A percentile compares a stretch with the other conserved stretches of the same genome.
These are phyloP conservation scores for Ganoderma boninense DNA, from an alignment of 1,284 basidiomycete genomes.

Conservation along the genomic window DNA sequence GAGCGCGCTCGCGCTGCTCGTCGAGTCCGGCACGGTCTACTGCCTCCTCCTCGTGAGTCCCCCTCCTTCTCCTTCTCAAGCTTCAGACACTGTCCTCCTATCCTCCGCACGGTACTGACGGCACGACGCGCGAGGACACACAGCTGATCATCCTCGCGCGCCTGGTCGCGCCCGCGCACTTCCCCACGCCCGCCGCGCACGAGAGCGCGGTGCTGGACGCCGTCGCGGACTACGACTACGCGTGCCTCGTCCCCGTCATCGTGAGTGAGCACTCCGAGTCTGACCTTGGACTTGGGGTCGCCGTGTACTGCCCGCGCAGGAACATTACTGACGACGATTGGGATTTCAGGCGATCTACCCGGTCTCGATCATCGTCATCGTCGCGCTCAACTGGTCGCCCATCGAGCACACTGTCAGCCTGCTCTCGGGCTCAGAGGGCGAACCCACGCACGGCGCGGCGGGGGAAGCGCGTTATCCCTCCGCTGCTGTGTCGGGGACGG, in stretches of 20 bases:
- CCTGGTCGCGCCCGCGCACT: neutral
- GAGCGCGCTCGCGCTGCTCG: neutral
- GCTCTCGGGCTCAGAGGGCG: neutral
- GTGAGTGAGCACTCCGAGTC: neutral
- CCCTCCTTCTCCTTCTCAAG: too few relatives aligned
- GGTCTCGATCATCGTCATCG: constrained; percentile 11
- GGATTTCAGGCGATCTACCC: constrained; percentile 8
- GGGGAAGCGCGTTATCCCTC: too few relatives aligned
- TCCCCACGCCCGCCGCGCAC: neutral
- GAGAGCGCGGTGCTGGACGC: neutral
- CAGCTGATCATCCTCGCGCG: neutral
- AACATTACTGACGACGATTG: neutral
- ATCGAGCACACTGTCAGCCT: neutral
- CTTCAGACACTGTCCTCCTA: neutral
- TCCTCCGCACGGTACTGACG: too few relatives aligned
- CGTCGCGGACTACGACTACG: neutral
- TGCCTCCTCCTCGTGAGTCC: neutral
- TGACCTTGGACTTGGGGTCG: neutral
- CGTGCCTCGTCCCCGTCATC: neutral
- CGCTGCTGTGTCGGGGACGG: too few relatives aligned
- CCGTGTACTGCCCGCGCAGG: too few relatives aligned
- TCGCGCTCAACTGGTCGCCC: constrained; percentile 12
- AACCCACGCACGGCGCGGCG: neutral
- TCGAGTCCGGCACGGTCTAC: constrained; percentile 4
- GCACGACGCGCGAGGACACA: too few relatives aligned